Base-by-base conservation (phyloP, 495 filamentous ascomycete species). In the Aspergillus haitiensis region DNA sequence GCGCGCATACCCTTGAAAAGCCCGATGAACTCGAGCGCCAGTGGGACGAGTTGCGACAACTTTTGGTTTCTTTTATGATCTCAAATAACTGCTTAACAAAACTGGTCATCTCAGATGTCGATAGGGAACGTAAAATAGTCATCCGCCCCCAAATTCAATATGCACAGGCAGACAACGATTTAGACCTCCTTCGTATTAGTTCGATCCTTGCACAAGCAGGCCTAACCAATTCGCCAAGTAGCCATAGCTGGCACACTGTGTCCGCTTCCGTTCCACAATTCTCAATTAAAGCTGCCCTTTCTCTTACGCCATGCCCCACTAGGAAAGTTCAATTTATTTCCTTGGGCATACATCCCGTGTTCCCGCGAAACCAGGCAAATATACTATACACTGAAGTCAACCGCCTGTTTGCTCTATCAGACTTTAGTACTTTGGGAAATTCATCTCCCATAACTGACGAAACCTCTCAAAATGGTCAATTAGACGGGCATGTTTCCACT, bases 301-400 rank as follows among this genome's bases (percentile, higher is more conserved):
- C 85, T 12, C 79, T 89, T 2, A 60, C 79, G 2, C 88, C 92
- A 1, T 82, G 81, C 32, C 87, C 89, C 5, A 89, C 83, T 3
- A 91, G 86, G 64, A 82, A 83, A 7, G 71, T 82, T 6, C 92
- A 97, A 61, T 96, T 95, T 64, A 83, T 97, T 27, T 88, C 88
- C 9, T 68, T 95, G 31, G 90, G 88, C 1, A 81, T 88, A 18
- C 73, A 80, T 27, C 86, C 88, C 1, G 34, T 91, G 5, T 63
- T 78, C 12, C 27, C 70, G 13, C 76, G 80, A 16, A 72, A 72
- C 35, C 78, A 78, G 5, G 75, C 84, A 10, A 93, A 88, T 60
- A 56, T 91, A 9, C 64, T 98, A 1, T 93, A 90, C 63, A 85
- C 88, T 47, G 88, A 90, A 63, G 75, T 96, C 51, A 98, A 98